Evolutionary conservation across 208 protist genomes (phyloP).

Genomic region (Leishmania guyanensis): DNA sequence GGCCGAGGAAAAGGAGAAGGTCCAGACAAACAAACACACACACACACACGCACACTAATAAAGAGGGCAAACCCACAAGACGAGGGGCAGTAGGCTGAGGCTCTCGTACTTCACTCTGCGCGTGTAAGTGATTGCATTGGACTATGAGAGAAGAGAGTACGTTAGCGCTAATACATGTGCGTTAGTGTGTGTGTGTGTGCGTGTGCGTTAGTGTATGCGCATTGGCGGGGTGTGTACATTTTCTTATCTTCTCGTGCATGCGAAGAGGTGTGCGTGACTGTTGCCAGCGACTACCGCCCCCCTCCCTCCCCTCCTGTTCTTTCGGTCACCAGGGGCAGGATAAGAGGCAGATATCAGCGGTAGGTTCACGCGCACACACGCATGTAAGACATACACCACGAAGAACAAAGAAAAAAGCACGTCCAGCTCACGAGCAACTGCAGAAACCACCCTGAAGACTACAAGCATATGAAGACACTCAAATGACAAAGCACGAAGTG

Average conservation of each 20-base stretch:
- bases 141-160: slow-evolving; percentile 9
- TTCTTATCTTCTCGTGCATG: background rate
- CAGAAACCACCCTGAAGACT: background rate
- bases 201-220: background rate
- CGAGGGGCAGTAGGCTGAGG: slow-evolving; percentile 10
- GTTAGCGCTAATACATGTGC: background rate
- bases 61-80: background rate
- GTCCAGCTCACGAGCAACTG: background rate
- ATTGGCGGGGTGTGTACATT: background rate
- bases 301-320: background rate
- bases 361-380: background rate
- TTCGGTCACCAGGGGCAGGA: background rate
- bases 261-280: background rate
- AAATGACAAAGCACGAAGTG: background rate
- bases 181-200: background rate
- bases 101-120: background rate
- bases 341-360: background rate
- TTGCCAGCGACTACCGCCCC: background rate
- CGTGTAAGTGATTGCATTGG: background rate
- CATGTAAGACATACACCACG: background rate
- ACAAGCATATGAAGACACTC: background rate
- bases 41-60: slow-evolving; percentile 10
- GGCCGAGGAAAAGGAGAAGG: background rate
- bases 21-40: slow-evolving; percentile 11
- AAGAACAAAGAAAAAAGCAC: background rate